phyloP scores from a whole-genome alignment of 495 filamentous ascomycete species.

The Penicillium cataractarum region DNA sequence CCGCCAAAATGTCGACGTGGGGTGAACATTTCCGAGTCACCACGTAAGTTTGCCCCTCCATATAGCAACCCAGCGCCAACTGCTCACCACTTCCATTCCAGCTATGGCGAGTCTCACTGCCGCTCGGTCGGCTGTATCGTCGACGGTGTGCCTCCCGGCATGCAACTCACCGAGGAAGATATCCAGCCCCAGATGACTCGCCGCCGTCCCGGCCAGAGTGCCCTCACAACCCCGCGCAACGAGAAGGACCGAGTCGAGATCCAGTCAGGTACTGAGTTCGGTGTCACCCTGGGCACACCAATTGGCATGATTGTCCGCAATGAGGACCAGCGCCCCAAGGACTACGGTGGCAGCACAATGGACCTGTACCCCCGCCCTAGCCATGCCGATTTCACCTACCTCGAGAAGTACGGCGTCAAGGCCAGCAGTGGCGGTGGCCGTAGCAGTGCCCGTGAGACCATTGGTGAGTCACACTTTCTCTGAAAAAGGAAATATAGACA shows the following conservation, averaged over 20 bases:
- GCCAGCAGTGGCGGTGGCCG: constrained; percentile 90
- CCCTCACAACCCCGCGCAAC: constrained; percentile 87
- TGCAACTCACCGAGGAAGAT: constrained; percentile 84
- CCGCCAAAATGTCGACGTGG: constrained; percentile 80
- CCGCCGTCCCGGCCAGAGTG: constrained; percentile 86
- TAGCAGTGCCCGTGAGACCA: constrained; percentile 92
- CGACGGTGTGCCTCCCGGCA: constrained; percentile 86
- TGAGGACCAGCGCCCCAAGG: constrained; percentile 91
- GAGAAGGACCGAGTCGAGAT: constrained; percentile 93
- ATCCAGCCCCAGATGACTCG: constrained; percentile 96
- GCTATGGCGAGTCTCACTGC: constrained; percentile 90
- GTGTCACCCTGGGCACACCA: constrained; percentile 88
- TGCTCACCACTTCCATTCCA: constrained; percentile 34
- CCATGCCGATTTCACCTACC: constrained; percentile 96
- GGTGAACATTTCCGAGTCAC: constrained; percentile 83
- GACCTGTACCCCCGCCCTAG: constrained; percentile 87
- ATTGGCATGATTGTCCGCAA: constrained; percentile 88
- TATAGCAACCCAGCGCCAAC: constrained; percentile 10
- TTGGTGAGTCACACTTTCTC: constrained; percentile 53
- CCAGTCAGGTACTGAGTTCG: constrained; percentile 92
- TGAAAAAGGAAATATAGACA: neutral
- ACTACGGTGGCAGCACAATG: constrained; percentile 92
- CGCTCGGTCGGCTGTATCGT: constrained; percentile 89
- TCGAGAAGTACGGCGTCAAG: constrained; percentile 96
- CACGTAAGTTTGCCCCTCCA: constrained; percentile 61